Percentiles rank a stretch among this genome's conserved stretches.
These are phyloP conservation scores for Neurospora sp. DNA, from an alignment of 495 filamentous ascomycete genomes.

Conservation along the genomic window DNA sequence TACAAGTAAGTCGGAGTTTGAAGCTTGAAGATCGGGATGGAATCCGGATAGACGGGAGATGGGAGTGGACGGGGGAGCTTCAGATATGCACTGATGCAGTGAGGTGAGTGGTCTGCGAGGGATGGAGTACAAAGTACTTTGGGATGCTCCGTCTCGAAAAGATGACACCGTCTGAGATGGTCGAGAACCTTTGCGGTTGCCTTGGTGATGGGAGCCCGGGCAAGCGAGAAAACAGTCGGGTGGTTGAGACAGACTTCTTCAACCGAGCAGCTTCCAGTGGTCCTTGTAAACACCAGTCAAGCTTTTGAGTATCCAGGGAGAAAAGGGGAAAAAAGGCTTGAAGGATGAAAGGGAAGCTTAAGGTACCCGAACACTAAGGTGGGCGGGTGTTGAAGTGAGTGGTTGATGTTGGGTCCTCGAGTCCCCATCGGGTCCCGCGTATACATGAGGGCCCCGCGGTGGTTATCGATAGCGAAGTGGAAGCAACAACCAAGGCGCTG, in stretches of 20 bases:
- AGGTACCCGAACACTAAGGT: background rate
- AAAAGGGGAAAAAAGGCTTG: background rate
- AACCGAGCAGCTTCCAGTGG: background rate
- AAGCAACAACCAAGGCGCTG: background rate
- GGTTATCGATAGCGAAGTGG: background rate
- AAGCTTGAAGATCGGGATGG: background rate
- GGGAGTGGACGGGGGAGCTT: background rate
- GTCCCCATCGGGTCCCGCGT: background rate
- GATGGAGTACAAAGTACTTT: background rate
- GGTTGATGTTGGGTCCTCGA: background rate
- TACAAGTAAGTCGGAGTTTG: background rate
- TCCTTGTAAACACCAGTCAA: background rate
- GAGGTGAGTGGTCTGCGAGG: background rate
- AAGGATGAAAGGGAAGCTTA: background rate
- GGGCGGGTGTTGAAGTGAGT: background rate
- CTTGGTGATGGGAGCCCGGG: background rate
- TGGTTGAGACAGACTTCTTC: background rate
- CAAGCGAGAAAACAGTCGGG: background rate
- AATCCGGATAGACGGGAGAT: background rate
- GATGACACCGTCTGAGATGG: background rate
- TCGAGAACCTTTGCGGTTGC: background rate
- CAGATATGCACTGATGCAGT: background rate
- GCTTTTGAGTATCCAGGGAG: background rate
- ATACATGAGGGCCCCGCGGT: background rate
- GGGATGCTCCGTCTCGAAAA: background rate